Percentiles rank a stretch among this genome's conserved stretches.
Conservation (phyloP, 106 monocot genomes). For the Triglochin maritima region DNA sequence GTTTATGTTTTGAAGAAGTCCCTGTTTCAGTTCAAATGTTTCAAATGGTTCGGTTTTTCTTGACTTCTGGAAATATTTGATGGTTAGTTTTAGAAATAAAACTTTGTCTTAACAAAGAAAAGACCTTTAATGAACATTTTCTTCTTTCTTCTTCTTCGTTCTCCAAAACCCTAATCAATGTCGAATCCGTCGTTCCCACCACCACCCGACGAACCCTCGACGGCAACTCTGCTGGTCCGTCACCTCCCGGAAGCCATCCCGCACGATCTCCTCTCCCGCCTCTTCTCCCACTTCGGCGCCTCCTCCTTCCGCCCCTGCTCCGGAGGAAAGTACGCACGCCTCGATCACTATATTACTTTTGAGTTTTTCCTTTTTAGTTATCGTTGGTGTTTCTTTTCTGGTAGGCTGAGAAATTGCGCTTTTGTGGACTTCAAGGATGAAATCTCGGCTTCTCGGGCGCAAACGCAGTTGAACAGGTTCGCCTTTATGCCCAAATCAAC, state of each 20-base stretch:
- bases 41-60: too few relatives aligned
- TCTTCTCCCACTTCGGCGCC: slow-evolving; percentile 89
- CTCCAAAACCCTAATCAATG: not conserved
- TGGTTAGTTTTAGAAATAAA: not conserved
- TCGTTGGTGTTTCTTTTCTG: not conserved
- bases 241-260: slow-evolving; percentile 87
- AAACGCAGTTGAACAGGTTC: slow-evolving; percentile 74
- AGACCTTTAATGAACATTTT: not conserved
- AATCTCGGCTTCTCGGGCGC: slow-evolving; percentile 56
- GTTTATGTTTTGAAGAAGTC: too few relatives aligned
- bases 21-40: too few relatives aligned
- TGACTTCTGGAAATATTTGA: too few relatives aligned
- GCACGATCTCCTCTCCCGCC: slow-evolving; percentile 61
- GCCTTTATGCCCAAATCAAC: not conserved
- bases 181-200: not conserved
- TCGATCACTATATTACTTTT: not conserved
- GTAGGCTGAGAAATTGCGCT: slow-evolving; percentile 80
- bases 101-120: not conserved
- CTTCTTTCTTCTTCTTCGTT: not conserved
- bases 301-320: slow-evolving; percentile 70
- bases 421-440: slow-evolving; percentile 93
- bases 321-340: slow-evolving; percentile 51
- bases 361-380: not conserved
- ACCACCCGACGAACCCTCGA: not conserved
- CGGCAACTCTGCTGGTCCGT: slow-evolving; percentile 62